A percentile compares a stretch with the other conserved stretches of the same genome.
Conservation (phyloP, 2,329 filamentous ascomycete genomes). For the Venturia oleaginea region DNA sequence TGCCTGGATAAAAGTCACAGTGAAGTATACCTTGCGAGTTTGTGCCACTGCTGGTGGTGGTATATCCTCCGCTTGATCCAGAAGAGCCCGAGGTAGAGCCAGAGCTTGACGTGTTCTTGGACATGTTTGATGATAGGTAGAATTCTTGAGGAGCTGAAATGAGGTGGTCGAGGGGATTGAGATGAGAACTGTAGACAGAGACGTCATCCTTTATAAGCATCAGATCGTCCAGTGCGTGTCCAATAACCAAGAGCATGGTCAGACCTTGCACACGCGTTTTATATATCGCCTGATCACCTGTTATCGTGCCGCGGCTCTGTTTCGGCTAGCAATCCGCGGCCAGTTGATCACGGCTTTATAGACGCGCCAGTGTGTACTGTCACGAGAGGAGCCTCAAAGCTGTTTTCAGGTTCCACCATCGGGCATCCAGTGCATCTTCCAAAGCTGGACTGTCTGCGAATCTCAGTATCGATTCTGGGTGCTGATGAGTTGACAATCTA, state of each 20-base stretch:
- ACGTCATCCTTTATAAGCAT: neutral
- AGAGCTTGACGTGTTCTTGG: neutral
- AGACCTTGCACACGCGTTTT: neutral
- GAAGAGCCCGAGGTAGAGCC: neutral
- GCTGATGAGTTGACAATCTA: too few relatives aligned
- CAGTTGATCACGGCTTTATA: neutral
- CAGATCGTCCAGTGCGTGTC: neutral
- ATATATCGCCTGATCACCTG: neutral
- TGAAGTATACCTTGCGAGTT: constrained; percentile 26
- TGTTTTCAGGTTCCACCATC: neutral
- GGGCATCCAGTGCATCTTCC: too few relatives aligned
- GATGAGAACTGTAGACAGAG: neutral
- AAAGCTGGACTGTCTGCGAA: too few relatives aligned
- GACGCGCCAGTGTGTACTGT: neutral
- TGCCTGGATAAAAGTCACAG: neutral
- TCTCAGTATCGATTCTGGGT: too few relatives aligned
- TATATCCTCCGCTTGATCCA: constrained; percentile 23
- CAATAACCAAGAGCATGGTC: neutral
- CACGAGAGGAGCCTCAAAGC: neutral
- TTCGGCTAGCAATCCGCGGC: neutral
- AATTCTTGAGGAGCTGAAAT: neutral
- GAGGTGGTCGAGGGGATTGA: neutral
- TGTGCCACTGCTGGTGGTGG: constrained; percentile 31
- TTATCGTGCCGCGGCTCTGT: neutral
- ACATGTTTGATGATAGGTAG: neutral